These are phyloP conservation scores for Heterobasidion irregulare DNA, from an alignment of 1,284 basidiomycete genomes.

Conservation along the genomic window DNA sequence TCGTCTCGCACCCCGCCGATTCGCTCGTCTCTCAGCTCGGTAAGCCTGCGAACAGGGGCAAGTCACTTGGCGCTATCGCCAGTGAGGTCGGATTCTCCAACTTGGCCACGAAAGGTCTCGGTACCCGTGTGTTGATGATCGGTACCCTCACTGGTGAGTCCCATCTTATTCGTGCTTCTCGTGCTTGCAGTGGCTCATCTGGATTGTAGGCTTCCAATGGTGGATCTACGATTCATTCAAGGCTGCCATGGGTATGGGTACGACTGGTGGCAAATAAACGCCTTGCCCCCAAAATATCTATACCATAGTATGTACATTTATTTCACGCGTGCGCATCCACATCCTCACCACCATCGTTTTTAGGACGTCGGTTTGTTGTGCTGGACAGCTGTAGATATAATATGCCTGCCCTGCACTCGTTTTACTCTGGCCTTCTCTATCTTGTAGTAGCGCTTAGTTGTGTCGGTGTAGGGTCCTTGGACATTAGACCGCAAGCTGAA, in stretches of 20 bases:
- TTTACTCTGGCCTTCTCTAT: too few species aligned
- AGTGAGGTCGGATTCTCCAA: constrained; percentile 53
- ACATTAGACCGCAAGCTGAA: too few species aligned
- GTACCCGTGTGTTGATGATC: constrained; percentile 76
- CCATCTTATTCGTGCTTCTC: not conserved
- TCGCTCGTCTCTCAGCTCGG: constrained; percentile 74
- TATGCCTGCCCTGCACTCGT: too few species aligned
- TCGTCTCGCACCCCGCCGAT: constrained; percentile 80
- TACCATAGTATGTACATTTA: constrained; percentile 3
- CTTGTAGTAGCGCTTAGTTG: too few species aligned
- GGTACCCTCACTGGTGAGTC: constrained; percentile 59
- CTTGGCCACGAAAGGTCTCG: constrained; percentile 73
- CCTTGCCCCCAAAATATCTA: not conserved
- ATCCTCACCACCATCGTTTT: not conserved
- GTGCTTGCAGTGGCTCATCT: constrained; percentile 2
- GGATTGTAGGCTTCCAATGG: constrained; percentile 66
- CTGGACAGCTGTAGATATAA: too few species aligned
- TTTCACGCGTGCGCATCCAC: not conserved
- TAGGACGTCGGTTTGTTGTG: too few species aligned
- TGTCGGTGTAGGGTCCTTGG: too few species aligned
- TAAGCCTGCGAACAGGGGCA: constrained; percentile 72
- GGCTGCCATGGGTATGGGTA: constrained; percentile 70
- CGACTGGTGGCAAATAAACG: constrained; percentile 74
- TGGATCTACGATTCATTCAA: constrained; percentile 86
- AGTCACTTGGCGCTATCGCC: constrained; percentile 57